Conservation (phyloP, 2,329 filamentous ascomycete genomes). For the Arachnomyces sp. region DNA sequence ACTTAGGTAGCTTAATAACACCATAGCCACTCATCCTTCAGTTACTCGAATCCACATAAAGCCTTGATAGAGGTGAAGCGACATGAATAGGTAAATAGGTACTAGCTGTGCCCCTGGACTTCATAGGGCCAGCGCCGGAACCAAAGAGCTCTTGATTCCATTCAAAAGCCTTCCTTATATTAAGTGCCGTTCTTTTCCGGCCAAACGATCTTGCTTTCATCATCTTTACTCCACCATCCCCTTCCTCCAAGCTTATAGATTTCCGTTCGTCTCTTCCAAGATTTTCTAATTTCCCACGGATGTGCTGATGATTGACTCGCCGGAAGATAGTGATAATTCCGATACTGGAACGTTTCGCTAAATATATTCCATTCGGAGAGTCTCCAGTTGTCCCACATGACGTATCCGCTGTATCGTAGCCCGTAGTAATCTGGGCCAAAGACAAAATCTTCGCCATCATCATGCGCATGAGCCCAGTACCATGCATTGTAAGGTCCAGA, state of each 20-base stretch:
- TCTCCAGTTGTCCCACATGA: conserved; percentile 10
- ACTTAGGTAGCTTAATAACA: too few relatives aligned
- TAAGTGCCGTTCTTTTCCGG: background rate
- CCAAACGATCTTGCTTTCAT: conserved; percentile 10
- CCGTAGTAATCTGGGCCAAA: background rate
- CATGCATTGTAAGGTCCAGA: conserved; percentile 7
- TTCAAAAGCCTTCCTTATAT: too few relatives aligned
- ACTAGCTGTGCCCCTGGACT: too few relatives aligned
- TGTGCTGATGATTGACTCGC: too few relatives aligned
- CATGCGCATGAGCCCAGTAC: conserved; percentile 6
- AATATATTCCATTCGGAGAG: conserved; percentile 7
- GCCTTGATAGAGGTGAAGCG: too few relatives aligned
- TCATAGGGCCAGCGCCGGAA: too few relatives aligned
- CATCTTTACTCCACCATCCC: conserved; percentile 12
- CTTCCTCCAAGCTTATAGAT: conserved; percentile 6
- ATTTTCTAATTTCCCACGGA: background rate
- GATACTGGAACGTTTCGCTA: background rate
- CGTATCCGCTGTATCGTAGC: conserved; percentile 7
- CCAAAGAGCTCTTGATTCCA: too few relatives aligned
- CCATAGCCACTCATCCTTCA: too few relatives aligned
- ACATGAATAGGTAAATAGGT: too few relatives aligned
- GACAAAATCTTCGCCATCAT: background rate
- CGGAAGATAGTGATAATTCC: background rate
- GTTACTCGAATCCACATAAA: too few relatives aligned
- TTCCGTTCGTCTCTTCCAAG: conserved; percentile 2